Base-by-base conservation (phyloP, 352 stramenopile genomes). In the Poterioochromonas sp. region DNA sequence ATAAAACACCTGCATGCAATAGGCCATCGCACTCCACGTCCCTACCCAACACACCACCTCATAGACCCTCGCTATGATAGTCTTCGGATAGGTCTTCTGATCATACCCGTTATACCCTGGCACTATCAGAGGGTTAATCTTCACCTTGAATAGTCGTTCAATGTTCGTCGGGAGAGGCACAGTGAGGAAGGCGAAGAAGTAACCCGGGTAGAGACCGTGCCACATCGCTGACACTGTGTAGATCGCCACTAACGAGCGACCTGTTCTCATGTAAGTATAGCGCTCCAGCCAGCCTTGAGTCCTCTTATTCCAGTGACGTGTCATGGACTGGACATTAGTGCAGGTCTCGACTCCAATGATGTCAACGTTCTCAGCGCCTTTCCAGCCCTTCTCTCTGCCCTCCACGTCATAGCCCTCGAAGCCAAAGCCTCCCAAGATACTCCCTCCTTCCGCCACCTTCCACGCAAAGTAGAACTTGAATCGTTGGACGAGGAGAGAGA, bases 151-250 rank as follows among this genome's bases (percentile, higher is more conserved):
- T 76, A 89, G 78, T 53, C 86, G 82, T 77, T 91, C 87, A 64
- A 84, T 86, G 34, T 87, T 82, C 35, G 86, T 85, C 32, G 88
- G 40, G 11, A 90, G 44, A 47, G 86, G 86, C 65, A 90, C 81
- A 29, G 83, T 88, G 73, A 97, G 81, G 84, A 98, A 98, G 83
- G 97, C 96, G 11, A 97, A 82, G 84, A 97, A 98, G 86, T 98
- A 98, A 22, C 93, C 94, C 8, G 93, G 93, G 83, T 98, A 98
- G 79, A 98, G 98, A 29, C 95, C 95, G 84, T 98, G 95, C 95
- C 95, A 98, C 71, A 98, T 89, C 0, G 93, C 94, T 43, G 91
- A 97, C 47, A 96, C 87, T 8, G 90, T 89, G 85, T 98, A 98
- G 32, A 93, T 97, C 11, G 89, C 90, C 37, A 94, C 69, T 8